A percentile compares a stretch with the other conserved stretches of the same genome.
Conservation (phyloP, 129 eudicot genomes). For the Arctium minus region DNA sequence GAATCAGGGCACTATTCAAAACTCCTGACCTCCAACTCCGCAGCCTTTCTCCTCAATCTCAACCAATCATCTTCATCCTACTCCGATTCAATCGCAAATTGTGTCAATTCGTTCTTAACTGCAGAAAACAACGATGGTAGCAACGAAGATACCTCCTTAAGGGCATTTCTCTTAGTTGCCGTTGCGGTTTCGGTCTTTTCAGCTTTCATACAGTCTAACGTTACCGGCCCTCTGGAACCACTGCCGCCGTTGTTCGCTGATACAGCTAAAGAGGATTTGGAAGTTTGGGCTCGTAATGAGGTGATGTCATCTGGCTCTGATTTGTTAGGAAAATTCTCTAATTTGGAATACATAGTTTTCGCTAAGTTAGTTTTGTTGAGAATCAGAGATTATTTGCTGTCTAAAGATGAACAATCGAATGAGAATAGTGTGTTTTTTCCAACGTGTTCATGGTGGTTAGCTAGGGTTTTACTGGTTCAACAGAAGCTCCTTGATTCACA, state of each 20-base stretch:
- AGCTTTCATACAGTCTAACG: conserved; percentile 59
- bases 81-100: conserved; percentile 34
- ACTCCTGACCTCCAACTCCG: conserved; percentile 44
- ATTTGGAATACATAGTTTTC: conserved; percentile 73
- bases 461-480: conserved; percentile 58
- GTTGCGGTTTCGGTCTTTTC: conserved; percentile 65
- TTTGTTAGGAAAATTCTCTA: conserved; percentile 56
- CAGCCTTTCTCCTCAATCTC: conserved; percentile 14
- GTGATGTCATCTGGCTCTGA: conserved; percentile 82
- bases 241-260: conserved; percentile 46
- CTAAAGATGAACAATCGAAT: conserved; percentile 16
- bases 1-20: conserved; percentile 57
- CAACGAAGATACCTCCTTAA: conserved; percentile 12
- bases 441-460: conserved; percentile 79
- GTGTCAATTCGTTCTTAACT: conserved; percentile 40
- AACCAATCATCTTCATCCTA: conserved; percentile 8
- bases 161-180: conserved; percentile 41
- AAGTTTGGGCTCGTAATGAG: conserved; percentile 79
- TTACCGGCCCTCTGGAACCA: conserved; percentile 64
- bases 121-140: not conserved
- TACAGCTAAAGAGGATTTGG: conserved; percentile 34
- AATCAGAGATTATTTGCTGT: conserved; percentile 40
- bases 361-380: conserved; percentile 58
- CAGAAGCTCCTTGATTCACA: conserved; percentile 75
- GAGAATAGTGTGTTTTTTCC: conserved; percentile 30